Evolutionary conservation across 225 moss, liverwort and hornwort species (phyloP).

Genomic region (Pseudisothecium myosuroides): DNA sequence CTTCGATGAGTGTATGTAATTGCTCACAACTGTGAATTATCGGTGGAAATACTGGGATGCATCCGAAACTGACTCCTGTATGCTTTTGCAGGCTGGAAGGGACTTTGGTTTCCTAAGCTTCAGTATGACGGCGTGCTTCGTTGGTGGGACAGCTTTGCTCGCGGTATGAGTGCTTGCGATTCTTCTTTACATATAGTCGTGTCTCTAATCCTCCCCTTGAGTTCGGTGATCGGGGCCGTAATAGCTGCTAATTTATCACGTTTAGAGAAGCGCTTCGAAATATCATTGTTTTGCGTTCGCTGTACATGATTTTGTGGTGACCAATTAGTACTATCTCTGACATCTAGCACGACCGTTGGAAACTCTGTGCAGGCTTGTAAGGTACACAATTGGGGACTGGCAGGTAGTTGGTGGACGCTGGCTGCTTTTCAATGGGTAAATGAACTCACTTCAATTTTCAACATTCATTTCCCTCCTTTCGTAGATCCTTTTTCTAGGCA

Average conservation of each 20-base stretch:
- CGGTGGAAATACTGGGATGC: not conserved
- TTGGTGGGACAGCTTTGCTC: slow-evolving; percentile 51
- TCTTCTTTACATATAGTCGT: not conserved
- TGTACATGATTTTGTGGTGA: not conserved
- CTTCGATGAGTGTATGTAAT: not conserved
- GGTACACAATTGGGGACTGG: slow-evolving; percentile 44
- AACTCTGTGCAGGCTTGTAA: slow-evolving; percentile 33
- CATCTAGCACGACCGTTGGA: not conserved
- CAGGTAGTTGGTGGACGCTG: slow-evolving; percentile 81
- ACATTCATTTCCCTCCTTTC: not conserved
- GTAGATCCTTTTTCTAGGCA: not conserved
- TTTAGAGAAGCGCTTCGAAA: not conserved
- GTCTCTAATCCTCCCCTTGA: not conserved
- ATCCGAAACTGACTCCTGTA: not conserved
- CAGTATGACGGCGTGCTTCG: slow-evolving; percentile 67
- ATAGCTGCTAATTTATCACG: not conserved
- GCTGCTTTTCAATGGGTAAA: slow-evolving; percentile 72
- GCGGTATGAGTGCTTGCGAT: slow-evolving; percentile 16
- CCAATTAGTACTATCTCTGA: not conserved
- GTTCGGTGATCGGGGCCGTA: not conserved
- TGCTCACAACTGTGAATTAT: not conserved
- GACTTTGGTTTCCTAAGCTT: slow-evolving; percentile 70
- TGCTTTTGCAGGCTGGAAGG: slow-evolving; percentile 56
- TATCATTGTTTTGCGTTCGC: not conserved
- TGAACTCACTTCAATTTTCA: not conserved